Evolutionary conservation across 495 filamentous ascomycete species (phyloP), one percentile per base, ranked within the genome.

Genomic region (Talaromyces liani): DNA sequence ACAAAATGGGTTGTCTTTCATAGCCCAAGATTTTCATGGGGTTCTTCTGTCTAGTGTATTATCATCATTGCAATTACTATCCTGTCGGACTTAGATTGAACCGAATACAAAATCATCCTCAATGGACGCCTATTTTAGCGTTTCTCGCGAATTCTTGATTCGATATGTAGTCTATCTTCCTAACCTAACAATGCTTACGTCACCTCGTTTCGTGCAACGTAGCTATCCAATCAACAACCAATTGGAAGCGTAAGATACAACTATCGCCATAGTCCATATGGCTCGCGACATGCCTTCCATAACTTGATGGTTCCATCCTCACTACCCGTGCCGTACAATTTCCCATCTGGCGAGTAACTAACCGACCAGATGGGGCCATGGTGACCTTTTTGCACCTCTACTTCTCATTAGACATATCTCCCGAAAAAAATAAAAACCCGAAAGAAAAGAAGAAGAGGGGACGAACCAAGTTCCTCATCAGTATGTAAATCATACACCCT

Each of bases 261-360:
- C 49, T 64, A 87, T 64, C 80, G 79, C 88, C 88, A 91, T 8
- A 91, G 73, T 27, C 88, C 88, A 70, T 89, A 90, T 10, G 82
- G 79, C 25, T 88, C 87, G 20, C 79, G 75, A 64, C 85, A 85
- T 34, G 87, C 87, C 74, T 91, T 91, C 87, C 88, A 90, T 79
- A 98, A 79, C 75, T 98, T 98, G 70, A 98, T 93, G 0, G 94
- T 98, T 49, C 94, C 94, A 72, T 98, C 94, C 69, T 98, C 94
- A 49, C 92, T 97, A 27, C 92, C 94, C 1, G 95, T 98, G 7
- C 91, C 93, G 72, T 97, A 98, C 12, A 98, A 76, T 72, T 93
- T 97, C 29, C 92, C 92, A 73, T 98, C 93, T 1, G 94, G 94
- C 9, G 91, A 93, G 77, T 98, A 98, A 61, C 86, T 87, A 60